These are phyloP conservation scores for Atalantia buxifolia DNA, from an alignment of 345 rosid species.

Conservation along the genomic window DNA sequence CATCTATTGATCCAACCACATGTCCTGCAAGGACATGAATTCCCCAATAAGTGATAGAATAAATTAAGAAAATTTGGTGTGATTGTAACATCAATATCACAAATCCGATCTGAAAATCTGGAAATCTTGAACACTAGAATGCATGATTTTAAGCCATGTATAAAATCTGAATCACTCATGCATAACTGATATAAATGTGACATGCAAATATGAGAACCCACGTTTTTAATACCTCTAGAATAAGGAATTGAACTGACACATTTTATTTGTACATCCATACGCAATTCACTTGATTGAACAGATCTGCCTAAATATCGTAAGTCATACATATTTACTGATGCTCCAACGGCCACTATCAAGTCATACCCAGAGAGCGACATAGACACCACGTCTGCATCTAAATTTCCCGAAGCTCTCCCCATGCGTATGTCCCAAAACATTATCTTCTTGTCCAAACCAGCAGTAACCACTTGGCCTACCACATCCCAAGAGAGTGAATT, in stretches of 20 bases:
- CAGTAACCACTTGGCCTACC: slow-evolving; percentile 63
- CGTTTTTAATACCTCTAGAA: slow-evolving; percentile 45
- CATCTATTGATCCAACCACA: slow-evolving; percentile 88
- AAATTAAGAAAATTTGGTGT: not conserved
- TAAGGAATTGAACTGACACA: slow-evolving; percentile 48
- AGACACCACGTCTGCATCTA: slow-evolving; percentile 54
- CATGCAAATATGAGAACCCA: too few relatives aligned
- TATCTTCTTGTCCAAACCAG: slow-evolving; percentile 79
- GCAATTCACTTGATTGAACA: slow-evolving; percentile 46
- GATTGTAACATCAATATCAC: not conserved
- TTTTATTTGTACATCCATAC: slow-evolving; percentile 47
- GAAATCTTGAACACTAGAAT: not conserved
- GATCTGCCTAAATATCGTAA: slow-evolving; percentile 56
- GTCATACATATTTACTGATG: slow-evolving; percentile 57
- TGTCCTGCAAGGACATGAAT: slow-evolving; percentile 49
- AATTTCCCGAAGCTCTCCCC: slow-evolving; percentile 26
- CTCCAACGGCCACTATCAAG: slow-evolving; percentile 61
- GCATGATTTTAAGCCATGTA: not conserved
- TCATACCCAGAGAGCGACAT: slow-evolving; percentile 63
- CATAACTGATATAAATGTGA: not conserved
- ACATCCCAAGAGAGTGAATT: slow-evolving; percentile 2
- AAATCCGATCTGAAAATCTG: not conserved
- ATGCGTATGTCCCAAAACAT: slow-evolving; percentile 63
- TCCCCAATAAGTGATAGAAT: not conserved
- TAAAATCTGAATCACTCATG: not conserved